A percentile compares a stretch with the other conserved stretches of the same genome.
Conservation (phyloP, 2,329 filamentous ascomycete species). For the Aspergillus flavus region DNA sequence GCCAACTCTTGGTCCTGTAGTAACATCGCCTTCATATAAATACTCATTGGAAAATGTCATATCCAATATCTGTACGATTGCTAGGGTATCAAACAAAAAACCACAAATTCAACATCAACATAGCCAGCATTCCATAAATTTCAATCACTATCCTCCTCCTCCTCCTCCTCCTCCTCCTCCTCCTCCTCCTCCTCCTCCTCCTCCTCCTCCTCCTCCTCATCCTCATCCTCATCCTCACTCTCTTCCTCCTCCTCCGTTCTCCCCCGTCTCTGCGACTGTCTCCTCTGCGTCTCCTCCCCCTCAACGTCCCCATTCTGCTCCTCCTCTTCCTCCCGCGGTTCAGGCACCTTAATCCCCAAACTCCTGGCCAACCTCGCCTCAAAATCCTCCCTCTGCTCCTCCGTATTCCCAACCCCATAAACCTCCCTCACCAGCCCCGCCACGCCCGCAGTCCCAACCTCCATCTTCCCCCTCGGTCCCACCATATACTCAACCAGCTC, state of each 20-base stretch:
- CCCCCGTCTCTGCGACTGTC: conserved; percentile 7
- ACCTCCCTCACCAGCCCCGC: conserved; percentile 66
- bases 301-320: conserved; percentile 11
- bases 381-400: conserved; percentile 56
- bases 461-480: conserved; percentile 81
- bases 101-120: not conserved
- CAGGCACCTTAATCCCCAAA: conserved; percentile 53
- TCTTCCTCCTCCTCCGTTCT: conserved; percentile 4
- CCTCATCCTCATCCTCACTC: conserved; percentile 7
- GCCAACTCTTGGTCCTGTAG: too few species aligned
- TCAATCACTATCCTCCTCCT: conserved; percentile 4
- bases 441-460: conserved; percentile 77
- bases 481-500: conserved; percentile 79
- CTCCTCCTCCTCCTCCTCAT: not conserved
- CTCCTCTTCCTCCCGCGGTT: conserved; percentile 3
- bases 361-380: conserved; percentile 64
- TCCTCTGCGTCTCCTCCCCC: conserved; percentile 1
- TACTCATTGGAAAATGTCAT: not conserved
- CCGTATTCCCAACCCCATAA: conserved; percentile 44
- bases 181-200: conserved; percentile 2
- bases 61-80: not conserved
- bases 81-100: conserved; percentile 1
- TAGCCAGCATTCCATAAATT: not conserved
- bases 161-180: not conserved
- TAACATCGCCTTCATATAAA: not conserved